These are phyloP conservation scores for Metschnikowia peoriensis DNA, from an alignment of 805 yeast species.

Conservation along the genomic window DNA sequence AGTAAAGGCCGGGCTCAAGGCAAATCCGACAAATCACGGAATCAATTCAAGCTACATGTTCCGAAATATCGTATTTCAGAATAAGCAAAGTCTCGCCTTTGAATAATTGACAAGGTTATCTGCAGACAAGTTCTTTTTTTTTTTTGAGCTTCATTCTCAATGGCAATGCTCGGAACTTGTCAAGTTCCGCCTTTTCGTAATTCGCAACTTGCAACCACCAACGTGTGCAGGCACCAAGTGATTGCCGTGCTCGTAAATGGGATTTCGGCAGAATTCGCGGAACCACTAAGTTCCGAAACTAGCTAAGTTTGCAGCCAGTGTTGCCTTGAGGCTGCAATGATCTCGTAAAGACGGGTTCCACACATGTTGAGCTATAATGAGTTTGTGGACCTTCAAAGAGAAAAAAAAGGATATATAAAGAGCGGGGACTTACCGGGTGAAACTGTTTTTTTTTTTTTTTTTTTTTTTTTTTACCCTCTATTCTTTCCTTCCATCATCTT, in stretches of 20 bases:
- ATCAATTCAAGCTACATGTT: too few species aligned
- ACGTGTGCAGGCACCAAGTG: background rate
- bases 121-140: too few species aligned
- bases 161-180: background rate
- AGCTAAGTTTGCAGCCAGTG: background rate
- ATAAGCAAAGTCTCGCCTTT: too few species aligned
- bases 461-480: background rate
- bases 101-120: too few species aligned
- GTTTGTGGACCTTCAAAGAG: background rate
- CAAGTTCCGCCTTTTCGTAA: background rate
- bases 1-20: too few species aligned
- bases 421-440: background rate
- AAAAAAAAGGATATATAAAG: too few species aligned
- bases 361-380: too few species aligned
- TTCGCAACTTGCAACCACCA: background rate
- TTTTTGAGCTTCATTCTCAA: too few species aligned
- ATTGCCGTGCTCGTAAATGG: background rate
- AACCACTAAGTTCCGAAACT: background rate
- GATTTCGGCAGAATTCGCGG: background rate
- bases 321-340: background rate
- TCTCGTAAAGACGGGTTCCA: too few species aligned
- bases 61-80: too few species aligned
- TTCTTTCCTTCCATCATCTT: background rate
- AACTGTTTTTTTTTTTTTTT: too few species aligned
- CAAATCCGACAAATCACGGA: too few species aligned